Conservation (phyloP, 2,329 filamentous ascomycete species). For the Talaromyces verruculosus region DNA sequence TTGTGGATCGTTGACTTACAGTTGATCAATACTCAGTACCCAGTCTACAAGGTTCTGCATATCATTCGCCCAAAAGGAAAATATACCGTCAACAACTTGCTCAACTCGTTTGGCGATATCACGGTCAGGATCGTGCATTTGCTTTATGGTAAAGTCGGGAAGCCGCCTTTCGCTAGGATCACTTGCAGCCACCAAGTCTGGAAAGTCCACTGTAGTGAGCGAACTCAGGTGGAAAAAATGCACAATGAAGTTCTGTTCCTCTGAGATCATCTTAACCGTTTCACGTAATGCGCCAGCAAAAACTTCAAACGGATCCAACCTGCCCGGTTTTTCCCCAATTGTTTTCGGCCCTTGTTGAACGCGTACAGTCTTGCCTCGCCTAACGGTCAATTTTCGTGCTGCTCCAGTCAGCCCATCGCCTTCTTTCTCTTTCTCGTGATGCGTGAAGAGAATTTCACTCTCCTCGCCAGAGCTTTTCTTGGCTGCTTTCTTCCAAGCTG, state of each 20-base stretch:
- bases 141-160: constrained; percentile 69
- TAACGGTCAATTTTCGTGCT: constrained; percentile 88
- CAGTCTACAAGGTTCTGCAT: constrained; percentile 79
- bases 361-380: constrained; percentile 76
- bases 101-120: constrained; percentile 80
- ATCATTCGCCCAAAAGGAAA: constrained; percentile 76
- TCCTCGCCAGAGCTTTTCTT: constrained; percentile 76
- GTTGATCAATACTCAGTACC: constrained; percentile 74
- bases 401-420: constrained; percentile 65
- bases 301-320: constrained; percentile 73
- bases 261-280: constrained; percentile 76
- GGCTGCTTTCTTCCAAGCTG: constrained; percentile 76
- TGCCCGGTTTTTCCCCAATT: constrained; percentile 58
- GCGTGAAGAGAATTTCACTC: constrained; percentile 81
- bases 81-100: constrained; percentile 86
- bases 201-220: constrained; percentile 75
- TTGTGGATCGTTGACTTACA: constrained; percentile 58
- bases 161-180: constrained; percentile 68
- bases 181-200: constrained; percentile 69
- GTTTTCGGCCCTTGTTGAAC: constrained; percentile 46
- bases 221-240: constrained; percentile 96
- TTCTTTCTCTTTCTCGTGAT: constrained; percentile 84
- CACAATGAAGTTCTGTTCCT: constrained; percentile 96
- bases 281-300: constrained; percentile 80
- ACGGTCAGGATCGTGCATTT: constrained; percentile 84